Base-by-base conservation (phyloP, 495 filamentous ascomycete species). In the Aspergillus asperescens region DNA sequence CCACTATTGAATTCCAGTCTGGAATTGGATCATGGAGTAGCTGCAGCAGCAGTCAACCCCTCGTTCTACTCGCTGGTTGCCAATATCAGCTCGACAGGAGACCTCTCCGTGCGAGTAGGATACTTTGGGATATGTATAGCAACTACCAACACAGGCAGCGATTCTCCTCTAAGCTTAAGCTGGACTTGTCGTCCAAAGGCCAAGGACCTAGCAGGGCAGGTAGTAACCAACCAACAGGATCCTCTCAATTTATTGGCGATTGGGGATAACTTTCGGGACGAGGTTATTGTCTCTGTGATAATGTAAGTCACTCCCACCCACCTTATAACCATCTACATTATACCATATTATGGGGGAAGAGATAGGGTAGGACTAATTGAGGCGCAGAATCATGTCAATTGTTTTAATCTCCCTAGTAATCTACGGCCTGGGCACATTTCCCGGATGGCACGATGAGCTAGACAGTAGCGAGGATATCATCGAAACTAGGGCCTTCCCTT, bases 61-160 rank as follows among this genome's bases (percentile, higher is more conserved):
- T 44, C 41, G 10, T 27, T 44, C 20, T 44, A 44, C 10, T 9
- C 41, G 22, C 7, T 44, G 22, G 23, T 44, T 27, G 22, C 41
- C 4, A 44, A 44, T 44, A 3, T 44, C 41, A 44, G 41, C 10
- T 44, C 41, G 3, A n/a, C 19, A 12, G 41, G 41, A 27, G 41
- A 44, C 41, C 41, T 44, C 9, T 9, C 23, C 8, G 23, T 15
- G 1, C 41, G 41, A 13, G 41, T 44, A 6, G 41, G 41, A 15
- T 44, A 44, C n/a, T 44, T 44, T 15, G 41, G 41, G 41, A 27
- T 44, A 44, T 44, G 41, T 27, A 27, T 27, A 1, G 40, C 40
- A 12, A 27, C 40, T 12, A 16, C 13, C 22, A 10, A 9, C 12
- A 12, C 18, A 13, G 38, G 38, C 15, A 15, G 10, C 12, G 4